These are phyloP conservation scores for Rhizophagus clarus DNA, from an alignment of 192 early-diverging fungal species.

Conservation along the genomic window DNA sequence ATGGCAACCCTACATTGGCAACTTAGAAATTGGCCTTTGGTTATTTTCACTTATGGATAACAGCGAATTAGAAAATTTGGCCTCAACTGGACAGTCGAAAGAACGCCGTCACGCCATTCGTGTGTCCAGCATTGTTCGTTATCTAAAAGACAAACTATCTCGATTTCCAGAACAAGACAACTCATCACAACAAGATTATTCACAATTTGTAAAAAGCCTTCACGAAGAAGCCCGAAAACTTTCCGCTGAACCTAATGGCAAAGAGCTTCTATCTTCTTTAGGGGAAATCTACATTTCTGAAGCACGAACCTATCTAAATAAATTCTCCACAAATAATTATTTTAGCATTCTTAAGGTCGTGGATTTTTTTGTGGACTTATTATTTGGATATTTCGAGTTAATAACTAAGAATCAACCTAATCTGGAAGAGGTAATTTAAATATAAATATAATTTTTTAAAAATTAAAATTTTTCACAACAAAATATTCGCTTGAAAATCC, in stretches of 20 bases:
- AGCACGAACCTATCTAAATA: neutral
- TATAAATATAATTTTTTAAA: no score
- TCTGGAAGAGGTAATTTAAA: no score
- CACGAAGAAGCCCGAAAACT: neutral
- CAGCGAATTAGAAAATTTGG: neutral
- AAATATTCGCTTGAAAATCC: neutral
- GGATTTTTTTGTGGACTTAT: no score
- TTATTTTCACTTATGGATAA: neutral
- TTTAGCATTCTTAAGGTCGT: no score
- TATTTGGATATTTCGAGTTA: no score
- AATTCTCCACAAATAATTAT: neutral
- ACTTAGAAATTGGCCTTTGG: constrained; percentile 7
- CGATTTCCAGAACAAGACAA: neutral
- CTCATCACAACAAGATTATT: neutral
- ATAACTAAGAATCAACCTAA: no score
- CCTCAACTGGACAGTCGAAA: neutral
- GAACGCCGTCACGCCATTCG: neutral
- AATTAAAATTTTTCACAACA: no score
- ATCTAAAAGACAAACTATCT: neutral
- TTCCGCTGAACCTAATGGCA: constrained; percentile 2
- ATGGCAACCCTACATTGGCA: constrained; percentile 15
- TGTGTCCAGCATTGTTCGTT: neutral
- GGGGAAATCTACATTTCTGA: neutral
- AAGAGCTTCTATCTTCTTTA: neutral
- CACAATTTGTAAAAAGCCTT: neutral